Conservation (phyloP, 805 yeast genomes). For the Ogataea pilisensis region DNA sequence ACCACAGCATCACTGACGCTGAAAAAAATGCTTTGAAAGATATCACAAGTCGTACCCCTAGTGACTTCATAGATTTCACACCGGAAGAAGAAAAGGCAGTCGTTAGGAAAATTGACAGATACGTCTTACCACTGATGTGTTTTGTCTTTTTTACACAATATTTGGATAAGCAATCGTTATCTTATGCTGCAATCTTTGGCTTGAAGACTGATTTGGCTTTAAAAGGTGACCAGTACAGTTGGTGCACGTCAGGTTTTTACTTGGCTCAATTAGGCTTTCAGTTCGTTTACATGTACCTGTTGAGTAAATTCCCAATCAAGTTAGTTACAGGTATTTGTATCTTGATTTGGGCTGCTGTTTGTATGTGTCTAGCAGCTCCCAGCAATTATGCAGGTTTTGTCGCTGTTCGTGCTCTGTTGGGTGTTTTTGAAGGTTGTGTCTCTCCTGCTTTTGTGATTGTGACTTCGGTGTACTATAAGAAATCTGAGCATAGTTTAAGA, state of each 20-base stretch:
- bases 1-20: not conserved
- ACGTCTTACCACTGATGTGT: slow-evolving; percentile 33
- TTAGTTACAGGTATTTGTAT: slow-evolving; percentile 46
- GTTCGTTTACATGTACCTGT: slow-evolving; percentile 49
- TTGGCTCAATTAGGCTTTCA: slow-evolving; percentile 39
- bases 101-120: slow-evolving; percentile 36
- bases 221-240: slow-evolving; percentile 36
- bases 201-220: slow-evolving; percentile 44
- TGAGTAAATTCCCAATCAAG: slow-evolving; percentile 56
- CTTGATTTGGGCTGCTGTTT: slow-evolving; percentile 57
- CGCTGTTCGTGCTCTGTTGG: slow-evolving; percentile 43
- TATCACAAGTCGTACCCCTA: slow-evolving; percentile 35
- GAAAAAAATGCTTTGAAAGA: not conserved
- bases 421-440: slow-evolving; percentile 48
- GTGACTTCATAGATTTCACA: slow-evolving; percentile 21
- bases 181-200: slow-evolving; percentile 51
- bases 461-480: slow-evolving; percentile 54
- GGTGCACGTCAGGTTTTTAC: slow-evolving; percentile 32
- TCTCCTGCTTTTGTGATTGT: slow-evolving; percentile 54
- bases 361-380: slow-evolving; percentile 45
- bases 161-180: slow-evolving; percentile 20
- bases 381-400: slow-evolving; percentile 42
- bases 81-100: slow-evolving; percentile 29
- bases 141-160: slow-evolving; percentile 16
- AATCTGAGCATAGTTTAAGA: slow-evolving; percentile 37